Conservation (phyloP, 352 stramenopile species). For the Phytopythium mirpurense region DNA sequence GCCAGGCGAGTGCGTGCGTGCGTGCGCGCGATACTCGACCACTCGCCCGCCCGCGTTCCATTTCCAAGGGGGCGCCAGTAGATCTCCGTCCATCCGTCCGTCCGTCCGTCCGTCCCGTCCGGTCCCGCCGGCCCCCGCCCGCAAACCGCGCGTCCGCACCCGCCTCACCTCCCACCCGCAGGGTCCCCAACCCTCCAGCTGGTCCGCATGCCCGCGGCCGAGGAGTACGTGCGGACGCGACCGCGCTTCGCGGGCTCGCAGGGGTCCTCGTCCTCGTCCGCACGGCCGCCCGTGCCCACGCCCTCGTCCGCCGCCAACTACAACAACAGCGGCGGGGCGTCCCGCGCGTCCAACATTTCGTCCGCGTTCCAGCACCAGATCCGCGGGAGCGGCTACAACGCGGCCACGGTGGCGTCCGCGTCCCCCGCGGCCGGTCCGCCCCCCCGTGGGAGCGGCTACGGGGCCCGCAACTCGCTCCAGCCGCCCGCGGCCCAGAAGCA, state of each 20-base stretch:
- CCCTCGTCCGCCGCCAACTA: not conserved
- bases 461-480: conserved; percentile 30
- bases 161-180: too few relatives aligned
- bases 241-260: conserved; percentile 17
- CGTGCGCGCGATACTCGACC: not conserved
- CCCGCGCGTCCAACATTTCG: conserved; percentile 12
- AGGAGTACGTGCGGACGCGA: conserved; percentile 30
- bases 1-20: not conserved
- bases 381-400: conserved; percentile 7
- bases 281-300: not conserved
- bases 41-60: not conserved
- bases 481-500: conserved; percentile 22
- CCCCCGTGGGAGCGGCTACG: conserved; percentile 3
- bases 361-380: conserved; percentile 29
- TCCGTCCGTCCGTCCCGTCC: not conserved
- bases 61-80: not conserved
- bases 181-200: too few relatives aligned
- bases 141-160: too few relatives aligned
- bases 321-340: conserved; percentile 1
- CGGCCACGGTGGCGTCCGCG: conserved; percentile 6
- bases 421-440: not conserved
- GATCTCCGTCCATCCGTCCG: not conserved
- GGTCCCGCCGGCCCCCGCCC: too few relatives aligned
- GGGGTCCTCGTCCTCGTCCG: not conserved
- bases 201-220: conserved; percentile 36